Evolutionary conservation across 176 grass and related monocot species (phyloP).

Genomic region (Paspalum vaginatum): DNA sequence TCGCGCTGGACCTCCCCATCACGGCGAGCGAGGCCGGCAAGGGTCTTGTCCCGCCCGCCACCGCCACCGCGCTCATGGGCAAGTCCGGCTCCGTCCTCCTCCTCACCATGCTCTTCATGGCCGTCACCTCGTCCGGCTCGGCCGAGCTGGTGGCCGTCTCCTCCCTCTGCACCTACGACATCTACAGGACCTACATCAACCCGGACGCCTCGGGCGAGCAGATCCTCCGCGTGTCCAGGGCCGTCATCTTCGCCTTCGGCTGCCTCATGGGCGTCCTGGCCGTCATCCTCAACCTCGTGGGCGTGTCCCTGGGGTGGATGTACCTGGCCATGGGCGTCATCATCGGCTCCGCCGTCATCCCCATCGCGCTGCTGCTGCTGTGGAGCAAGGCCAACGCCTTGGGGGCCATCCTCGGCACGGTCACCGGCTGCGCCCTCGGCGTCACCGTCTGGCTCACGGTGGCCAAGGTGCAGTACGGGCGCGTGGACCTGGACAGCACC

Average conservation of each 20-base stretch:
- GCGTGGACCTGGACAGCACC: slow-evolving; percentile 68
- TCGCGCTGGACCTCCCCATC: slow-evolving; percentile 74
- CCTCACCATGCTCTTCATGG: slow-evolving; percentile 90
- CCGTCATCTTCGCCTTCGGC: slow-evolving; percentile 55
- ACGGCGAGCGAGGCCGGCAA: slow-evolving; percentile 56
- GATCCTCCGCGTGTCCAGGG: slow-evolving; percentile 71
- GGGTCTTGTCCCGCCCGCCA: slow-evolving; percentile 75
- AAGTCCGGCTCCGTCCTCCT: slow-evolving; percentile 73
- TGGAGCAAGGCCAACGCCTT: slow-evolving; percentile 74
- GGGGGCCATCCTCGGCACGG: slow-evolving; percentile 55
- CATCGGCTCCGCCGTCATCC: slow-evolving; percentile 71
- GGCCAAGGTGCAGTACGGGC: slow-evolving; percentile 65
- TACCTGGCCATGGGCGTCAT: slow-evolving; percentile 82
- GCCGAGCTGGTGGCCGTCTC: slow-evolving; percentile 74
- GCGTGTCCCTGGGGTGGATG: slow-evolving; percentile 82
- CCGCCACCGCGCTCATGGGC: slow-evolving; percentile 69
- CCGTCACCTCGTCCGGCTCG: slow-evolving; percentile 79
- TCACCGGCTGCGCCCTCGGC: slow-evolving; percentile 59
- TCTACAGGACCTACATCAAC: slow-evolving; percentile 75
- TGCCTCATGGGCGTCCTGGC: slow-evolving; percentile 76
- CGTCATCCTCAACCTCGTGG: slow-evolving; percentile 67
- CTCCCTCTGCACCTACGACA: slow-evolving; percentile 75
- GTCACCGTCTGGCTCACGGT: slow-evolving; percentile 65
- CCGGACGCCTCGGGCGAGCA: slow-evolving; percentile 68
- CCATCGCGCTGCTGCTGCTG: slow-evolving; percentile 71